A percentile compares a stretch with the other conserved stretches of the same genome.
phyloP scores from a whole-genome alignment of 805 yeast genomes.

The Candida chilensis region DNA sequence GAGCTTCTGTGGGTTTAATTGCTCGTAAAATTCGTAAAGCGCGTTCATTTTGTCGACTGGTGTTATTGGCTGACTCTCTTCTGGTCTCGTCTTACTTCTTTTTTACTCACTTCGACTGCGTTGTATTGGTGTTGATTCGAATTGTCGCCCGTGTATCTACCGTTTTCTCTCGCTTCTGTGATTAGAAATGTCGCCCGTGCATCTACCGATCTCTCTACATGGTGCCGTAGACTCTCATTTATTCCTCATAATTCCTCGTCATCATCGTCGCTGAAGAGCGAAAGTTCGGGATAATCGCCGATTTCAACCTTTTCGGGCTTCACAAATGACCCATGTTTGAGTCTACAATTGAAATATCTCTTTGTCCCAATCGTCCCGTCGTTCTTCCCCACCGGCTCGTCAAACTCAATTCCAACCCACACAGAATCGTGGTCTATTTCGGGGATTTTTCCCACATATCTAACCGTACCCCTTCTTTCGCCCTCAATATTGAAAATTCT shows the following conservation, averaged over 20 bases:
- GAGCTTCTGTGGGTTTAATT: too few relatives aligned
- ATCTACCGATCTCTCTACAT: too few relatives aligned
- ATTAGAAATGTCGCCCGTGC: too few relatives aligned
- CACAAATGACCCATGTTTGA: slow-evolving; percentile 69
- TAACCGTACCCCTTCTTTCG: slow-evolving; percentile 62
- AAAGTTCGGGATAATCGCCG: slow-evolving; percentile 53
- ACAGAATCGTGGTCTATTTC: slow-evolving; percentile 41
- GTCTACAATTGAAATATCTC: slow-evolving; percentile 45
- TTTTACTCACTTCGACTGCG: too few relatives aligned
- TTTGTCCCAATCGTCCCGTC: slow-evolving; percentile 64
- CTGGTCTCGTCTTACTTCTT: too few relatives aligned
- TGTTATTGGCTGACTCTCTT: too few relatives aligned
- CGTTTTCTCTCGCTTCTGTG: too few relatives aligned
- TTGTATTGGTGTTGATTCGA: too few relatives aligned
- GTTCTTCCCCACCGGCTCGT: slow-evolving; percentile 82
- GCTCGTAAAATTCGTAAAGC: too few relatives aligned
- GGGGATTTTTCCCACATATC: slow-evolving; percentile 60
- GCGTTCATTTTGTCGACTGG: too few relatives aligned
- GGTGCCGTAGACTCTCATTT: too few relatives aligned
- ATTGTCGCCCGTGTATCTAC: too few relatives aligned
- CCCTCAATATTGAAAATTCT: slow-evolving; percentile 31
- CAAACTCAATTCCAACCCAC: slow-evolving; percentile 86
- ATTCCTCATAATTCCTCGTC: slow-evolving; percentile 22
- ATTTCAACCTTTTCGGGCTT: slow-evolving; percentile 60
- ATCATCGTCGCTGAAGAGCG: slow-evolving; percentile 34